Evolutionary conservation across 352 stramenopile species (phyloP).

Genomic region (Globisporangium echinulatum): DNA sequence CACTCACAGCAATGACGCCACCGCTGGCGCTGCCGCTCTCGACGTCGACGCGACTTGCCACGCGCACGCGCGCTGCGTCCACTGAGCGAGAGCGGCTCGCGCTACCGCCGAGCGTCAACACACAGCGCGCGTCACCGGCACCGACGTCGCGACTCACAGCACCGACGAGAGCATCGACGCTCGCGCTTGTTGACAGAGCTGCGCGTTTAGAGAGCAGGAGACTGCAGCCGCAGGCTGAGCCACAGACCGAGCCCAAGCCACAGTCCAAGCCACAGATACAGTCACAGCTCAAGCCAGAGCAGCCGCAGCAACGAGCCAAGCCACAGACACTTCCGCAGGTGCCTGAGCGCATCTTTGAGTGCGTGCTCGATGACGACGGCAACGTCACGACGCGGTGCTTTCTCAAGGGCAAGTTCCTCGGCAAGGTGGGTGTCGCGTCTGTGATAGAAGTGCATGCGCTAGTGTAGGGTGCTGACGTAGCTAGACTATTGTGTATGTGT

Average conservation of each 20-base stretch:
- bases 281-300: background rate
- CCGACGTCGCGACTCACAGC: constrained; percentile 1
- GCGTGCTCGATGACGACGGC: constrained; percentile 42
- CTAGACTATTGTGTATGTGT: background rate
- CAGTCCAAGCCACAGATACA: background rate
- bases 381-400: constrained; percentile 74
- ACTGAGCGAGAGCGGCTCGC: background rate
- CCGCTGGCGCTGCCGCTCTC: background rate
- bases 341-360: constrained; percentile 63
- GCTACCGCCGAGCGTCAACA: constrained; percentile 11
- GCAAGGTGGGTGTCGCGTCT: constrained; percentile 62
- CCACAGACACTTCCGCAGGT: constrained; percentile 15
- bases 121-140: constrained; percentile 6
- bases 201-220: background rate
- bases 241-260: background rate
- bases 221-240: background rate
- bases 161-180: constrained; percentile 1
- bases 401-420: constrained; percentile 90
- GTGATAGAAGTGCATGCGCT: too few relatives aligned
- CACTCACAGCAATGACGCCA: background rate
- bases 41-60: background rate
- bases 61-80: constrained; percentile 2
- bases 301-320: constrained; percentile 4
- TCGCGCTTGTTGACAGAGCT: constrained; percentile 9
- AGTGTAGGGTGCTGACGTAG: background rate